A percentile compares a stretch with the other conserved stretches of the same genome.
Conservation (phyloP, 1,284 basidiomycete genomes). For the Trametes sp. region DNA sequence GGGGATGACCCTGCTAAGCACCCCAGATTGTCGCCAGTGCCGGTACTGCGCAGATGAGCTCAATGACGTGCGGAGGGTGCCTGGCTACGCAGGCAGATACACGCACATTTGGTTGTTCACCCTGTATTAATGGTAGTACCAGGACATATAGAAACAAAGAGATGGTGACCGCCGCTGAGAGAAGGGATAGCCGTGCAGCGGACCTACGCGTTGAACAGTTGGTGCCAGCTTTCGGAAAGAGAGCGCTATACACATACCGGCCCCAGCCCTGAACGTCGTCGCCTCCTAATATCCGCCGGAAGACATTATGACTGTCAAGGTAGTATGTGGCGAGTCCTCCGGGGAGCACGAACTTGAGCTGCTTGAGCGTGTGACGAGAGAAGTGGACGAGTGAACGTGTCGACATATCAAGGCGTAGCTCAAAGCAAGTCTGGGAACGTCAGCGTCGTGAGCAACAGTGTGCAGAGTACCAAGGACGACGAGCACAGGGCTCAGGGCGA, state of each 20-base stretch:
- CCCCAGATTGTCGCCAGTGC: slow-evolving; percentile 52
- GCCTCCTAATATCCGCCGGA: slow-evolving; percentile 51
- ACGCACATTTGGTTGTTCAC: slow-evolving; percentile 72
- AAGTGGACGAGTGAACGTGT: slow-evolving; percentile 33
- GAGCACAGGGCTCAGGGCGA: slow-evolving; percentile 6
- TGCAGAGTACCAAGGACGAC: slow-evolving; percentile 1
- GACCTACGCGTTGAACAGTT: slow-evolving; percentile 39
- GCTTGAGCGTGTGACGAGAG: slow-evolving; percentile 61
- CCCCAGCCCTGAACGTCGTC: slow-evolving; percentile 52
- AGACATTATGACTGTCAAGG: slow-evolving; percentile 59
- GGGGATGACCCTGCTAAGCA: slow-evolving; percentile 66
- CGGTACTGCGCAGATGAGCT: slow-evolving; percentile 36
- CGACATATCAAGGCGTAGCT: slow-evolving; percentile 17
- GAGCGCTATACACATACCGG: slow-evolving; percentile 48
- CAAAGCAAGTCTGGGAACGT: background rate
- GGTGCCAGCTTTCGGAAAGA: background rate
- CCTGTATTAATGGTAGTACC: slow-evolving; percentile 66
- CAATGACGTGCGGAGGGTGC: slow-evolving; percentile 1
- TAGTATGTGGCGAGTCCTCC: slow-evolving; percentile 68
- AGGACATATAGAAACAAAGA: slow-evolving; percentile 76
- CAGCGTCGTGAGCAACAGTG: background rate
- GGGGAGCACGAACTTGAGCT: slow-evolving; percentile 77
- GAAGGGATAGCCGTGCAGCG: slow-evolving; percentile 44
- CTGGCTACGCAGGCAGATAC: background rate
- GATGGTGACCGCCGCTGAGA: slow-evolving; percentile 64